Evolutionary conservation across 2,329 filamentous ascomycete species (phyloP).

Genomic region (Aspergillus bombycis): DNA sequence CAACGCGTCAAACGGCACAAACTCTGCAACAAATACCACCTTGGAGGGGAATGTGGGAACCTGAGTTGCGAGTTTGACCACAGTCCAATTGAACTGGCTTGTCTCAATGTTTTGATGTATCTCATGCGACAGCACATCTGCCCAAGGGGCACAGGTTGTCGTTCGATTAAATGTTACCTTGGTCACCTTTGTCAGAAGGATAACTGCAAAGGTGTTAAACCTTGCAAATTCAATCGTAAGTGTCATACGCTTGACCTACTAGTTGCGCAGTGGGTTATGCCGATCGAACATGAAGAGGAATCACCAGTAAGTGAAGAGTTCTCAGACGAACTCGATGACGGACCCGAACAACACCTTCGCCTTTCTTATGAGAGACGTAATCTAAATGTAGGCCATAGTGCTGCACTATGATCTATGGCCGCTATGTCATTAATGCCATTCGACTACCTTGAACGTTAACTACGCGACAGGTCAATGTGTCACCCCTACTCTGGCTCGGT

Average conservation of each 20-base stretch:
- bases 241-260: constrained; percentile 31
- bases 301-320: constrained; percentile 6
- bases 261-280: constrained; percentile 26
- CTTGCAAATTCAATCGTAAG: constrained; percentile 33
- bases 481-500: too few relatives aligned
- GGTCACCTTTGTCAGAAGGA: constrained; percentile 49
- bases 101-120: constrained; percentile 47
- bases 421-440: not conserved
- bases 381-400: not conserved
- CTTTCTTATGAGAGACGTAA: constrained; percentile 1
- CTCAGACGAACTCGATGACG: not conserved
- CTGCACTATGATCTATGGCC: not conserved
- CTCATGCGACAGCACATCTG: constrained; percentile 52
- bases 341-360: constrained; percentile 8
- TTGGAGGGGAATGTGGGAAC: constrained; percentile 45
- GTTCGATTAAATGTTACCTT: constrained; percentile 46
- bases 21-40: constrained; percentile 55
- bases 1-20: constrained; percentile 43
- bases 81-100: constrained; percentile 41
- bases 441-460: not conserved
- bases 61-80: constrained; percentile 52
- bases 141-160: constrained; percentile 44
- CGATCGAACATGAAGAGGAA: constrained; percentile 20
- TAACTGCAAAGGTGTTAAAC: constrained; percentile 34
- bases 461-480: not conserved